phyloP scores from a whole-genome alignment of 2,329 filamentous ascomycete species.

The Calonectria pseudoturangicola region DNA sequence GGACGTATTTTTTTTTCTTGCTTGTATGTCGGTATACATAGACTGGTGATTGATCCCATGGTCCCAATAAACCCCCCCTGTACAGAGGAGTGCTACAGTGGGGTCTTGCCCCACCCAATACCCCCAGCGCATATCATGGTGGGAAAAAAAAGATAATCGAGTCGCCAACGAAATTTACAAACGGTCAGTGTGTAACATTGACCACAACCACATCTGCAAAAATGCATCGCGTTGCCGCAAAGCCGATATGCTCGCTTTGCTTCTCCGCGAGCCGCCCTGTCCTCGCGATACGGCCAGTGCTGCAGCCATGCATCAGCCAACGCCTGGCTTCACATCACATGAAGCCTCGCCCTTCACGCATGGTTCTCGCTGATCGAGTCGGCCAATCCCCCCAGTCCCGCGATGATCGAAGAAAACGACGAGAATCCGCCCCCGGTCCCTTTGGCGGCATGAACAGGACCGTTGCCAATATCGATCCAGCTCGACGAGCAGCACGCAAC shows the following conservation, averaged over 20 bases:
- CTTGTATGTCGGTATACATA: not conserved
- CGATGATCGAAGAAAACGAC: conserved; percentile 60
- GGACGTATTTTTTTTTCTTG: not conserved
- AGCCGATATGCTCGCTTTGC: conserved; percentile 53
- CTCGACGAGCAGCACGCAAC: conserved; percentile 46
- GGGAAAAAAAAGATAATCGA: conserved; percentile 28
- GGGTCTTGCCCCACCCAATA: conserved; percentile 23
- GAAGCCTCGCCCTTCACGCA: conserved; percentile 69
- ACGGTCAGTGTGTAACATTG: conserved; percentile 19
- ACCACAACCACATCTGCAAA: conserved; percentile 32
- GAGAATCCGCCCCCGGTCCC: conserved; percentile 66
- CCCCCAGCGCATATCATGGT: conserved; percentile 4
- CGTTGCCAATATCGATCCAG: conserved; percentile 63
- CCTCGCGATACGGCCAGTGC: conserved; percentile 38
- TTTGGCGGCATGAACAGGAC: conserved; percentile 75
- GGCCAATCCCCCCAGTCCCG: conserved; percentile 62
- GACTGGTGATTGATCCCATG: not conserved
- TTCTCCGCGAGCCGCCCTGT: conserved; percentile 42
- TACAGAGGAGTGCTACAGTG: not conserved
- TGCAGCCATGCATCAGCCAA: conserved; percentile 59
- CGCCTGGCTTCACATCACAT: conserved; percentile 61
- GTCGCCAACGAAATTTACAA: conserved; percentile 18
- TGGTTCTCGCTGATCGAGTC: conserved; percentile 75
- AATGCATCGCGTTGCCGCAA: conserved; percentile 51
- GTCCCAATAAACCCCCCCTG: not conserved